phyloP scores from a whole-genome alignment of 345 rosid genomes.

The Aegle marmelos region DNA sequence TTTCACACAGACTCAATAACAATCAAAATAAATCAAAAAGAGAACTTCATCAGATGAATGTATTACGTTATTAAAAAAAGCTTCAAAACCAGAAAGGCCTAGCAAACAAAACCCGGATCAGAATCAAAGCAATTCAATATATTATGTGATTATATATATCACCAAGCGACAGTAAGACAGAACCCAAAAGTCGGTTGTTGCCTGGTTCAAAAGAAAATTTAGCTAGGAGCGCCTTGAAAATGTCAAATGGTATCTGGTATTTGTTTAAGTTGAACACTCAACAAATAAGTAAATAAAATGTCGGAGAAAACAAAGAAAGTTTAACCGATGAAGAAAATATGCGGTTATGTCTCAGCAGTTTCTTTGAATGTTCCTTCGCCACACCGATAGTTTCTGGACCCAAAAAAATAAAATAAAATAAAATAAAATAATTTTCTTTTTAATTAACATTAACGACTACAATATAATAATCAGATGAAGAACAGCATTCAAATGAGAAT shows the following conservation, averaged over 20 bases:
- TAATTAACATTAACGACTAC: not conserved
- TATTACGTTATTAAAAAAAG: slow-evolving; percentile 16
- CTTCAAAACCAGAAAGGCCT: not conserved
- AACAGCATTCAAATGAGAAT: no score
- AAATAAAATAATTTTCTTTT: no score
- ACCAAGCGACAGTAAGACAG: not conserved
- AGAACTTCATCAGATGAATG: not conserved
- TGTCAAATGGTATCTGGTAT: not conserved
- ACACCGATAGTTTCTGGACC: no score
- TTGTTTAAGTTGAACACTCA: not conserved
- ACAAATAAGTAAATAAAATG: not conserved
- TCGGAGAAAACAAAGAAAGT: slow-evolving; percentile 8
- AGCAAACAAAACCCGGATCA: slow-evolving; percentile 13
- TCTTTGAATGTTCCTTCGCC: slow-evolving; percentile 17
- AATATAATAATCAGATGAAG: no score
- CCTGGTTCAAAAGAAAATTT: not conserved
- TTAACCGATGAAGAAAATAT: not conserved
- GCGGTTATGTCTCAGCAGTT: not conserved
- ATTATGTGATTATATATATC: not conserved
- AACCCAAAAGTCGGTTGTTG: not conserved
- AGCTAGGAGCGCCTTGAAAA: slow-evolving; percentile 16
- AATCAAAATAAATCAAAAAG: not conserved
- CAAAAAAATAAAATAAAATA: rapidly evolving
- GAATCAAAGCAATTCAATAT: slow-evolving; percentile 6
- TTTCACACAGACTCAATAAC: not conserved